These are phyloP conservation scores for Leucoagaricus sp. DNA, from an alignment of 1,284 basidiomycete genomes.

Conservation along the genomic window DNA sequence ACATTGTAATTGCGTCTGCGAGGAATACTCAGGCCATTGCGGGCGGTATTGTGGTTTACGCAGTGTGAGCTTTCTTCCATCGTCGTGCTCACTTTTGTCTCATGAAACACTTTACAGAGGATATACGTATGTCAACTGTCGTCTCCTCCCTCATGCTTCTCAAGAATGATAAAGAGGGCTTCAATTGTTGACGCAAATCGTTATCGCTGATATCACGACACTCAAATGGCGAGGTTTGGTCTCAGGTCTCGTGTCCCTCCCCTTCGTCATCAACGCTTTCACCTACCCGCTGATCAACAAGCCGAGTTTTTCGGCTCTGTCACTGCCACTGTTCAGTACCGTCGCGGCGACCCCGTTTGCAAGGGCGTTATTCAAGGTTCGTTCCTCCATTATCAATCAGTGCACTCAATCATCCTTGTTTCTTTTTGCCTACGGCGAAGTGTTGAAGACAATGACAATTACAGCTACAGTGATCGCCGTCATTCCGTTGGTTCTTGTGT, in stretches of 20 bases:
- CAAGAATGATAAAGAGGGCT: conserved; percentile 39
- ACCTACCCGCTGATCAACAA: conserved; percentile 37
- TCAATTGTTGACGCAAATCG: conserved; percentile 74
- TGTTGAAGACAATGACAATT: conserved; percentile 56
- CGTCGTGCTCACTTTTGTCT: too few species aligned
- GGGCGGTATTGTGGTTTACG: conserved; percentile 58
- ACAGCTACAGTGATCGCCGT: conserved; percentile 43
- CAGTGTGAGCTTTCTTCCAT: conserved; percentile 40
- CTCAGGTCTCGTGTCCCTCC: conserved; percentile 62
- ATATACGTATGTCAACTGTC: conserved; percentile 37
- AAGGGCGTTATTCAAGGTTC: conserved; percentile 56
- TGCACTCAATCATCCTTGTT: background rate
- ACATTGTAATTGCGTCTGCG: conserved; percentile 71
- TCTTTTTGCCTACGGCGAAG: conserved; percentile 48
- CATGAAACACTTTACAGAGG: conserved; percentile 36
- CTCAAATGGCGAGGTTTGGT: conserved; percentile 79
- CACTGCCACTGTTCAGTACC: conserved; percentile 44
- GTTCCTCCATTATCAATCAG: too few species aligned
- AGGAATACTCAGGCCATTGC: conserved; percentile 50
- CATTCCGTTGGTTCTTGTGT: conserved; percentile 38
- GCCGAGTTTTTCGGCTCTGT: conserved; percentile 53
- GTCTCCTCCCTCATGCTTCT: background rate
- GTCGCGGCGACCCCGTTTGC: conserved; percentile 53
- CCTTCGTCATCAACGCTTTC: conserved; percentile 70
- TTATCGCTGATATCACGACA: conserved; percentile 81